Conservation (phyloP, 768 basidiomycete species). For the Kockovaella imperatae region DNA sequence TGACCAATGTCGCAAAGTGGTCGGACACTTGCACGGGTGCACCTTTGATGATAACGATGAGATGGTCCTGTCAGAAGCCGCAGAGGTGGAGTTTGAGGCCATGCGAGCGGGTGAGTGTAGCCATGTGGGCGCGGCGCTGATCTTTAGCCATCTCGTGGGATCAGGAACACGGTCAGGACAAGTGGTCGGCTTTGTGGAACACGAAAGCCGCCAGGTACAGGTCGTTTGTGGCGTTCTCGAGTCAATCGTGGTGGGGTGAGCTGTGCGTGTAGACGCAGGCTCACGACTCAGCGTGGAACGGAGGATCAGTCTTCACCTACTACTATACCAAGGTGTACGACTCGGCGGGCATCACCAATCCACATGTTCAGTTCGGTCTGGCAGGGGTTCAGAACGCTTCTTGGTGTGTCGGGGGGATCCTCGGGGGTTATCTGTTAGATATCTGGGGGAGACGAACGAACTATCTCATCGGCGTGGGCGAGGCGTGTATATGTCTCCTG, state of each 20-base stretch:
- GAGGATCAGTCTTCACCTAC: constrained; percentile 15
- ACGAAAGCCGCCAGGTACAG: constrained; percentile 25
- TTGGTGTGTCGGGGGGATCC: constrained; percentile 27
- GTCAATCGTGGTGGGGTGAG: constrained; percentile 23
- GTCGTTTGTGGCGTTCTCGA: constrained; percentile 24
- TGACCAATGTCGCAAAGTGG: constrained; percentile 12
- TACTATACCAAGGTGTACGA: constrained; percentile 20
- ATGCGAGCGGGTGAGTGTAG: constrained; percentile 20
- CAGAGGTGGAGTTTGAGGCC: constrained; percentile 19
- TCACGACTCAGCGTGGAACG: constrained; percentile 20
- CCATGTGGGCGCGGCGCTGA: background rate
- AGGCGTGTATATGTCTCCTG: constrained; percentile 19
- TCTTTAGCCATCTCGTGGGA: constrained; percentile 25
- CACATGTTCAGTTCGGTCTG: constrained; percentile 27
- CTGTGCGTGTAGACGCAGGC: background rate
- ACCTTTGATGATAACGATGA: constrained; percentile 11
- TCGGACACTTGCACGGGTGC: constrained; percentile 18
- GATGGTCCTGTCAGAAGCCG: constrained; percentile 19
- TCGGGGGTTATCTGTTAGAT: constrained; percentile 31
- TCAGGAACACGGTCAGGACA: constrained; percentile 24
- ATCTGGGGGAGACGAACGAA: constrained; percentile 27
- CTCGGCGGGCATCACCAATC: constrained; percentile 24
- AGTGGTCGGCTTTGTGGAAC: constrained; percentile 25
- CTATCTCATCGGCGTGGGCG: constrained; percentile 23
- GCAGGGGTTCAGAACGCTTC: constrained; percentile 24